Evolutionary conservation across 768 basidiomycete species (phyloP), one percentile per base, ranked within the genome.

Genomic region (Dendrothele bispora): DNA sequence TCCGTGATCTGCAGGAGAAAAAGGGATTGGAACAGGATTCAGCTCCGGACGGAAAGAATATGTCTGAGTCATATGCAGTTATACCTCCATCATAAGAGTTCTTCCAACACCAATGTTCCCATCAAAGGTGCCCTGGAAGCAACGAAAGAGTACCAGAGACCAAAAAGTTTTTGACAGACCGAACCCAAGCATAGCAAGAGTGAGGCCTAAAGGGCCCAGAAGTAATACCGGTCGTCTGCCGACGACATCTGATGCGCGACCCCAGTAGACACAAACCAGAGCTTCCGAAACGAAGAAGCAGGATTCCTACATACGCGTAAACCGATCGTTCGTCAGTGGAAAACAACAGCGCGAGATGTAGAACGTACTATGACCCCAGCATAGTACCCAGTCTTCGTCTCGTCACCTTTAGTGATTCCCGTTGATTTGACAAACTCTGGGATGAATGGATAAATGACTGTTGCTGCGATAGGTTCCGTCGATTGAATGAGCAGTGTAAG

Each of bases 401-500:
- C 54, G 28, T 59, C 45, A 15, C 52, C 52, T 28, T 46, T 39
- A 2, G 55, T 54, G 25, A 60, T 49, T 5, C 56, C 56, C 14
- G 48, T 39, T 42, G 46, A 41, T 14, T 44, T 36, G 26, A 60
- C 39, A 17, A 40, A 40, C 39, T 24, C 25, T n/a, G 25, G 54
- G 52, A 63, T 48, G 41, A 61, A 59, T 27, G 56, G 58, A 34
- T 54, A 59, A 29, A 57, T 53, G 36, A 60, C 65, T 5, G 62
- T 60, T 24, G 56, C 55, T 0, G 63, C 61, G 5, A 68, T 51
- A 3, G 66, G 66, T 42, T 68, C 69, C 15, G 64, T 59, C 8
- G 65, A 53, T 42, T 68, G 70, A 11, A 72, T 59, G 20, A 68
- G 39, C 4, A 68, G 52, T 7, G 73, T 58, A 27, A 75, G 65